Evolutionary conservation across 192 early-diverging fungal genomes (phyloP).

Genomic region (Obelidium mucronatum): DNA sequence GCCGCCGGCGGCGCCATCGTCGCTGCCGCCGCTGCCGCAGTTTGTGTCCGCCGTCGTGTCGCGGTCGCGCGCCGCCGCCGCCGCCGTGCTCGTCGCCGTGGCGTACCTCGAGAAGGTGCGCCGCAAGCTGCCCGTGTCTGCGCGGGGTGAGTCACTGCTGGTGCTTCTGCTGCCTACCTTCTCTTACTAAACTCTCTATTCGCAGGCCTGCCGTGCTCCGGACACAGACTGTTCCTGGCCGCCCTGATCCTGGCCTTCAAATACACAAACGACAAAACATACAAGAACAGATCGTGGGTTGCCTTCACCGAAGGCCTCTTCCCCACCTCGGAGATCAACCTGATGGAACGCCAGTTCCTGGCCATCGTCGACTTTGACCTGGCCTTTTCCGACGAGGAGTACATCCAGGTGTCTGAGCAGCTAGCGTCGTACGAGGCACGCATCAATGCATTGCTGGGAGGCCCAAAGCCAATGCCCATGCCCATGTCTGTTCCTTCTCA

Average conservation of each 20-base stretch:
- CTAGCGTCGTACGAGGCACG: neutral
- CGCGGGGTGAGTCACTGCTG: neutral
- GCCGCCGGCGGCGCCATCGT: neutral
- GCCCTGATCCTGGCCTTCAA: conserved; percentile 8
- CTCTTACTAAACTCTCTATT: neutral
- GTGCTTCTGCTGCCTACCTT: neutral
- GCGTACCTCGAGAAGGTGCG: neutral
- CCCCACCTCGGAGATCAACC: conserved; percentile 25
- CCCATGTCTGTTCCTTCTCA: neutral
- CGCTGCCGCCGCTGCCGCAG: conserved; percentile 8
- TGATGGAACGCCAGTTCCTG: conserved; percentile 31
- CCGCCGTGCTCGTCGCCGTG: neutral
- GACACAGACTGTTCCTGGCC: conserved; percentile 13
- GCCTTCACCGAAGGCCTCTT: conserved; percentile 27
- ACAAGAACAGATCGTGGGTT: conserved; percentile 22
- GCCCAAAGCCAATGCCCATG: neutral
- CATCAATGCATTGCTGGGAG: neutral
- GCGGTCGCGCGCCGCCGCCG: neutral
- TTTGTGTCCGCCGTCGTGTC: conserved; percentile 12
- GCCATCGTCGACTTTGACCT: conserved; percentile 20
- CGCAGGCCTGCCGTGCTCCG: conserved; percentile 23
- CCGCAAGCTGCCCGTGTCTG: neutral
- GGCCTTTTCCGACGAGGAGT: neutral
- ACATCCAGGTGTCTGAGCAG: neutral
- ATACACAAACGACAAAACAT: conserved; percentile 23